Base-by-base conservation (phyloP, 2,329 filamentous ascomycete species). In the Trichoderma sp. region DNA sequence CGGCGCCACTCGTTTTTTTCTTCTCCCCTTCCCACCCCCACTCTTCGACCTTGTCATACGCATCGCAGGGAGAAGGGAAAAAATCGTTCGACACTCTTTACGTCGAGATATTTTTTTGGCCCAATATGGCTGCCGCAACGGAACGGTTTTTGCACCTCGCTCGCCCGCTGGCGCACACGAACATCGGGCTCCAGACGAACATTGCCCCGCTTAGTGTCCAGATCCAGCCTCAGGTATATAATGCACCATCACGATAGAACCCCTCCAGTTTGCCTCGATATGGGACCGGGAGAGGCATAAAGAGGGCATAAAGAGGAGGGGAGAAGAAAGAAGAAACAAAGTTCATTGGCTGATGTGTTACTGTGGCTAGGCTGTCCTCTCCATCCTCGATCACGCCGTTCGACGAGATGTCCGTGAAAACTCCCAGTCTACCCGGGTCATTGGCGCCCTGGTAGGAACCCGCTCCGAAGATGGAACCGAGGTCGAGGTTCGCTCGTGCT, bases 401-500 rank as follows among this genome's bases (percentile, higher is more conserved):
- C 93, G 96, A 83, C 92, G 95, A 79, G 94, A 97, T 79, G 84
- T 84, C 76, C 85, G 84, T 77, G 87, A 90, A 76, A 77, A 76
- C 75, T 91, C 92, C 76, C 94, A 97, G 83, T 94, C 96, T 80
- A 94, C 96, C 79, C 93, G 96, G 80, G 96, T 99, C 75, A 99
- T 99, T 80, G 96, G 96, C 79, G 97, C 96, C 73, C 90, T 99
- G 71, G 91, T 99, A 71, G 96, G 96, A 80, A 92, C 92, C 76
- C 92, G 96, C 76, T 96, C 92, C 81, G 96, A 99, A 85, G 96
- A 99, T 87, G 96, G 95, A 82, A 94, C 93, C 80, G 95, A 98
- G 83, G 93, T 97, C 79, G 94, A 97, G 84, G 96, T 99, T 79
- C 91, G 94, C 80, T 97, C 94, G 80, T 95, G 94, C 85, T 99